Evolutionary conservation across 768 basidiomycete genomes (phyloP), one percentile per base, ranked within the genome.

Genomic region (Infundibulicybe gibba): DNA sequence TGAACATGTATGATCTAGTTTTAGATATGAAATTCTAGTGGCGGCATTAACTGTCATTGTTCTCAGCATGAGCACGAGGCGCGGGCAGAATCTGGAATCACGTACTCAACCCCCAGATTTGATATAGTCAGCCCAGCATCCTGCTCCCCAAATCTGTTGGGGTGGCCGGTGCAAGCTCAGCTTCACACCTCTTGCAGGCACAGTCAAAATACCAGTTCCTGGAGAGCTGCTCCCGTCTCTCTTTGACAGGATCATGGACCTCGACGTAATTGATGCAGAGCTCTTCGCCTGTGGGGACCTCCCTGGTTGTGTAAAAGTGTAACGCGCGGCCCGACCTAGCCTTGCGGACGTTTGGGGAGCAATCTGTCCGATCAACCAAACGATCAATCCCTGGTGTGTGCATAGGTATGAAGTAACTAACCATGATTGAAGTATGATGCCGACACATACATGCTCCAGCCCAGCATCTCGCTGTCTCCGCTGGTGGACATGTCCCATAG

Each of bases 381-480:
- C 25, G 40, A 21, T 19, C 4, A 32, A 50, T 11, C 25, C 38
- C 32, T 43, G 43, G 33, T 38, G 13, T 32, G n/a, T 4, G 31
- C 9, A 40, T 16, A 15, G 17, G n/a, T 44, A 25, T 4, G 17
- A n/a, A 33, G 16, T n/a, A 13, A 44, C 30, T 17, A 34, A 83
- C 85, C 72, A 56, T 87, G 84, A 52, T 87, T 87, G 57, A 85
- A 87, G 61, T 79, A 84, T 15, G 82, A 82, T 1, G 75, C 81
- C 41, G 72, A 74, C 5, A 75, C 61, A 61, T 80, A 85, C 51
- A 83, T 68, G 4, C 74, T 80, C 76, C 80, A 87, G 17, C 83
- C 83, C 15, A 85, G 57, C 82, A 84, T 80, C 61, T 82, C 81
- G 41, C 69, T 70, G 33, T 75, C 75, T 15, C 68, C 69, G 49